Base-by-base conservation (phyloP, 2,329 filamentous ascomycete genomes). In the Aureobasidium sp. region DNA sequence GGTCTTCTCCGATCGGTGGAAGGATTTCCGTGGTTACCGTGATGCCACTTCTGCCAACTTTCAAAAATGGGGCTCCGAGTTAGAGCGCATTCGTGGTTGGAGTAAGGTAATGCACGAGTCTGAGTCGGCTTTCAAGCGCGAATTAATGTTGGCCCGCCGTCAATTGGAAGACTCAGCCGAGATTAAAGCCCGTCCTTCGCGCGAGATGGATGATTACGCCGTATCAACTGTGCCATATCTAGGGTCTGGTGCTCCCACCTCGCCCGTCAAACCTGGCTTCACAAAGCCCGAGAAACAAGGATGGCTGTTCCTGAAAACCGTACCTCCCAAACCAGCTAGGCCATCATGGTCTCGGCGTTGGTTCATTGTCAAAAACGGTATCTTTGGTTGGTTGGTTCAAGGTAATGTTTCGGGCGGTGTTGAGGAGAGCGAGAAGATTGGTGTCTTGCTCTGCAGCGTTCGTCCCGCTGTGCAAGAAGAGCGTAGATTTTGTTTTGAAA, bases 341-440 rank as follows among this genome's bases (percentile, higher is more conserved):
- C 91, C 92, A n/a, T 83, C 85, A 44, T 99, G 94, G 94, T 83
- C 91, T 29, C 84, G 91, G 64, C 84, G 93, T 59, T 99, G 94
- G 94, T 96, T 94, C 71, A 97, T 96, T 73, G 88, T 96, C 68
- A 92, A 93, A 66, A 88, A 96, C 70, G 93, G 94, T 43, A 94
- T 97, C 63, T 97, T 99, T 74, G 94, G 94, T 26, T 97, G 92
- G 86, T 81, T 99, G 5, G 84, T 94, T 24, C 92, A 95, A 69
- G 89, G 90, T 3, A 79, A 85, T 0, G 86, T 92, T 63, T 87
- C 85, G 48, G 87, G 86, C 48, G 93, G 92, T 37, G 94, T 99
- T 26, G 86, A 97, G 68, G 93, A 97, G 73, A 96, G 92, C 51
- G 94, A 99, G 70, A 92, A 96, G 76, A 96, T 96, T 64, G 94